Evolutionary conservation across 2,329 filamentous ascomycete genomes (phyloP), one percentile per base, ranked within the genome.

Genomic region (Alternaria angustiovoidea): DNA sequence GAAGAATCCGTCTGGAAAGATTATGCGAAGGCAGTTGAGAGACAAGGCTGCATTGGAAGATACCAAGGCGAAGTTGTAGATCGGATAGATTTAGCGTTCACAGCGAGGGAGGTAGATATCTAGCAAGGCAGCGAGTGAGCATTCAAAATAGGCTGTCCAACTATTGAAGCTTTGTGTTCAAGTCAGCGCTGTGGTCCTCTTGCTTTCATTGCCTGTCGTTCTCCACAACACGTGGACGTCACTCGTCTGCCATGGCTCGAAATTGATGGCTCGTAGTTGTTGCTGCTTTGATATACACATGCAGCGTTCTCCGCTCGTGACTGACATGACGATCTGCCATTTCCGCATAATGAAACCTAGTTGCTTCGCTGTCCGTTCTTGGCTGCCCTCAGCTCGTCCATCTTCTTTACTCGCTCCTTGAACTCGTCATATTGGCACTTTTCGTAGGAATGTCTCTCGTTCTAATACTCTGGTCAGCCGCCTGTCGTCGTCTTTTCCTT

Each of bases 401-500:
- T 99, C 89, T 97, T 98, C 77, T 91, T 92, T 67, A 99, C 95
- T 60, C 95, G 89, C 87, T 94, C 93, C 89, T 97, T 97, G 86
- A 99, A 99, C 80, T 98, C 95, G 67, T 91, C 91, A 82, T 99
- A 99, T 78, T 99, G 95, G 88, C 95, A 99, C 81, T 98, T 98
- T 80, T 99, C 95, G 86, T 99, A 99, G 76, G 89, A 91, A 83
- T 99, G 95, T 84, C 95, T 87, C 86, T 99, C 95, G 80, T 93
- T 89, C 95, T 98, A 77, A 61, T 18, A 8, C 24, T 11, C 22
- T 1, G 4, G 62, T 76, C 56, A 75, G 70, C 60, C 52, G 4
- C 24, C 38, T 34, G n/a, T 51, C 18, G n/a, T 41, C 4, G 24
- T 34, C 54, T 24, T 46, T 36, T 22, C 51, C 2, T 18, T 14